These are phyloP conservation scores for Colletotrichum godetiae DNA, from an alignment of 2,329 filamentous ascomycete genomes.

Conservation along the genomic window DNA sequence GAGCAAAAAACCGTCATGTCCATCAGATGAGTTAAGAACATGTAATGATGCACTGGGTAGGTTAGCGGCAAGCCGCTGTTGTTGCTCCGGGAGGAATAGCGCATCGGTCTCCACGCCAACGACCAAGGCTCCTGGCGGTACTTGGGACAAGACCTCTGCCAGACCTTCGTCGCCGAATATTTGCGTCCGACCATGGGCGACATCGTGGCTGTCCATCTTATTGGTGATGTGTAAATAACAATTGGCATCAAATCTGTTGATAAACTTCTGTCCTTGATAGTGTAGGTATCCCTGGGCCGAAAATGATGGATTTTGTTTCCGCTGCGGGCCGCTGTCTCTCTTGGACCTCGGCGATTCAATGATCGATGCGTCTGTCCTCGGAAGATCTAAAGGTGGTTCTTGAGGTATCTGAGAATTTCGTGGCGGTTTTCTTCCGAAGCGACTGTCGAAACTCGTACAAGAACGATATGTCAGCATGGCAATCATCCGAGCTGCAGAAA, in stretches of 20 bases:
- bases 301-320: slow-evolving; percentile 40
- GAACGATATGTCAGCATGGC: slow-evolving; percentile 53
- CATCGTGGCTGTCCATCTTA: slow-evolving; percentile 53
- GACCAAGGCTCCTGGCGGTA: slow-evolving; percentile 44
- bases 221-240: slow-evolving; percentile 50
- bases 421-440: slow-evolving; percentile 62
- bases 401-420: slow-evolving; percentile 52
- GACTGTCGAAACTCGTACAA: slow-evolving; percentile 46
- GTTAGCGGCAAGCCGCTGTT: slow-evolving; percentile 43
- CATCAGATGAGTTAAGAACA: slow-evolving; percentile 43
- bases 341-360: neutral
- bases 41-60: slow-evolving; percentile 43
- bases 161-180: slow-evolving; percentile 50
- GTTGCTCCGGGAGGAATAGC: slow-evolving; percentile 47
- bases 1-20: slow-evolving; percentile 51
- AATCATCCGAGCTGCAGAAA: slow-evolving; percentile 50
- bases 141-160: slow-evolving; percentile 37
- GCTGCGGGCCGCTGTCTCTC: neutral
- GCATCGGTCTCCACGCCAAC: slow-evolving; percentile 49
- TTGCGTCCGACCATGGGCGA: slow-evolving; percentile 43
- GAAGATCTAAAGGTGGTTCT: slow-evolving; percentile 39
- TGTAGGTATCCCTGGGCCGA: slow-evolving; percentile 50
- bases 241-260: slow-evolving; percentile 51
- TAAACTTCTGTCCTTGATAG: slow-evolving; percentile 52
- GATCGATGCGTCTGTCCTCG: slow-evolving; percentile 57